A percentile compares a stretch with the other conserved stretches of the same genome.
These are phyloP conservation scores for Camillea tinctor DNA, from an alignment of 2,329 filamentous ascomycete genomes.

Conservation along the genomic window DNA sequence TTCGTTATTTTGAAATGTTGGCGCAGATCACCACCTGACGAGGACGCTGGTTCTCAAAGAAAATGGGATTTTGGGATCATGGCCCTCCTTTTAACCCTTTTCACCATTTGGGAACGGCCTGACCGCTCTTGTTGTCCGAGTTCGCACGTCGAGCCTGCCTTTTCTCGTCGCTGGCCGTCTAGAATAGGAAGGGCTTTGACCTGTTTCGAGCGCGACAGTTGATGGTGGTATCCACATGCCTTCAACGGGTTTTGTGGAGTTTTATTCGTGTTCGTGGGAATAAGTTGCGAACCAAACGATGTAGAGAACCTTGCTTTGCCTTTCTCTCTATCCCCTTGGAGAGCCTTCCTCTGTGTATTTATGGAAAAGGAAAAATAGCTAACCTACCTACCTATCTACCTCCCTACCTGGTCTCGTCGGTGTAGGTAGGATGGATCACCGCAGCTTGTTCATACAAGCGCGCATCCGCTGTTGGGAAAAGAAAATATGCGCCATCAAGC, in stretches of 20 bases:
- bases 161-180: constrained; percentile 12
- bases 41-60: neutral
- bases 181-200: constrained; percentile 13
- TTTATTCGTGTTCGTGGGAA: constrained; percentile 16
- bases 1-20: neutral
- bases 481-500: constrained; percentile 4
- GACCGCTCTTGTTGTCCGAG: constrained; percentile 16
- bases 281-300: constrained; percentile 9
- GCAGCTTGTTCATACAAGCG: constrained; percentile 6
- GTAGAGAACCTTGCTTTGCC: constrained; percentile 5
- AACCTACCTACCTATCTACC: too few relatives aligned
- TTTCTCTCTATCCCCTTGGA: neutral
- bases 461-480: constrained; percentile 9
- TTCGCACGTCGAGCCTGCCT: constrained; percentile 15
- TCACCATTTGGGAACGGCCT: constrained; percentile 4
- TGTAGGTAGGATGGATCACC: neutral
- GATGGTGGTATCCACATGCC: constrained; percentile 19
- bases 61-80: neutral
- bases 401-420: neutral
- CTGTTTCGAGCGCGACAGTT: constrained; percentile 16
- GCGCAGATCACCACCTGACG: neutral
- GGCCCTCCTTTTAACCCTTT: neutral
- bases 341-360: neutral
- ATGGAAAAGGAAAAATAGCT: neutral
- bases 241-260: constrained; percentile 14